Percentiles rank a stretch among this genome's conserved stretches.
Evolutionary conservation across 768 basidiomycete species (phyloP).

Genomic region (Hemileccinum rubropunctum): DNA sequence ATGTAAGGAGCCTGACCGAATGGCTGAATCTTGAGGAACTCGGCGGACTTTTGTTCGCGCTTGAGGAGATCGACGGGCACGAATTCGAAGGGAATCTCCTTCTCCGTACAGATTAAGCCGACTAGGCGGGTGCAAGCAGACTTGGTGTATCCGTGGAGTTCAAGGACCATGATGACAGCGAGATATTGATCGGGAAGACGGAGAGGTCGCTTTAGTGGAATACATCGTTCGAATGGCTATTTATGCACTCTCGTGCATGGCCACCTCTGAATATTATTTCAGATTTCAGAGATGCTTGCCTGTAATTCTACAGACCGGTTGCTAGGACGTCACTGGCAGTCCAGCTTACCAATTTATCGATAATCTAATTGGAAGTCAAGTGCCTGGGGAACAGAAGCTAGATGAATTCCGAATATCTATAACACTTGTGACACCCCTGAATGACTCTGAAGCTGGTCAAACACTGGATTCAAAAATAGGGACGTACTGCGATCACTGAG

Average conservation of each 20-base stretch:
- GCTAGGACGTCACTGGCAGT: no score
- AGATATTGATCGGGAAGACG: not conserved
- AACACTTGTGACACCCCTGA: no score
- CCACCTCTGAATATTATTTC: not conserved
- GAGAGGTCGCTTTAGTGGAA: no score
- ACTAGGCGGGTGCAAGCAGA: constrained; percentile 55
- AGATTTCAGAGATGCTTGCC: no score
- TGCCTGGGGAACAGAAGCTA: no score
- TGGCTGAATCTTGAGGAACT: constrained; percentile 50
- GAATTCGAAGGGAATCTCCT: constrained; percentile 54
- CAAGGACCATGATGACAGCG: constrained; percentile 33
- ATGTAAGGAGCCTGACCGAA: constrained; percentile 53
- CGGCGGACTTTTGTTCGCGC: constrained; percentile 45
- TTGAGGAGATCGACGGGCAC: constrained; percentile 41
- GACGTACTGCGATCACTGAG: no score
- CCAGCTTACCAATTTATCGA: no score
- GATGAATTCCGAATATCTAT: no score
- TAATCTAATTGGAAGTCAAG: no score
- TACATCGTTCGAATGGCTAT: not conserved
- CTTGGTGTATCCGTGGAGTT: constrained; percentile 29
- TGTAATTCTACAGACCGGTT: not conserved
- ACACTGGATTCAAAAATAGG: no score
- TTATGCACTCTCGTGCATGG: constrained; percentile 4
- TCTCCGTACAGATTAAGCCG: constrained; percentile 51
- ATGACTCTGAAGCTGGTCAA: no score